Conservation (phyloP, 108 stramenopile genomes). For the Nitzschia sp. region DNA sequence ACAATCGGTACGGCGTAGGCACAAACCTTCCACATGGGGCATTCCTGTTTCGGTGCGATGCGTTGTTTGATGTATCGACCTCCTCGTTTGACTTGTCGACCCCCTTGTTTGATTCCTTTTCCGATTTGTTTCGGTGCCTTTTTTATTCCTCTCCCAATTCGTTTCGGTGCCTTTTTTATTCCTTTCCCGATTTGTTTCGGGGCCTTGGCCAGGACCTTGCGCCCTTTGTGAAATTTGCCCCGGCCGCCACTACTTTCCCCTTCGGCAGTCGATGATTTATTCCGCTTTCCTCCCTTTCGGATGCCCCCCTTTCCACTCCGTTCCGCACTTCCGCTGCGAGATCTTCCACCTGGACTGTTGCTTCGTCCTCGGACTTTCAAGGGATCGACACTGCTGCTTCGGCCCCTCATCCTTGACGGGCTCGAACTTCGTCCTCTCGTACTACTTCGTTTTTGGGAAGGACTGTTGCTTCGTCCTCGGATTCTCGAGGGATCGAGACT, state of each 20-base stretch:
- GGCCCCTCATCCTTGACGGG: not conserved
- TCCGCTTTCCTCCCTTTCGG: too few relatives aligned
- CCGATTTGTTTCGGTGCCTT: not conserved
- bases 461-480: constrained; percentile 3
- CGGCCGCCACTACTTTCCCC: too few relatives aligned
- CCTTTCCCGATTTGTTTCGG: not conserved
- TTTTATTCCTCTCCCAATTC: not conserved
- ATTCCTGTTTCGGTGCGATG: constrained; percentile 5
- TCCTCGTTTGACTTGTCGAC: too few relatives aligned
- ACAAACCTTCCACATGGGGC: constrained; percentile 9
- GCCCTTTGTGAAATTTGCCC: too few relatives aligned
- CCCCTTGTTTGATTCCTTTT: not conserved
- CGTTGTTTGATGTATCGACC: too few relatives aligned
- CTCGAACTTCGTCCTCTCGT: constrained; percentile 13
- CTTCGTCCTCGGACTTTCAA: not conserved
- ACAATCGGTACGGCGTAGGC: constrained; percentile 27
- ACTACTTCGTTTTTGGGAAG: not conserved
- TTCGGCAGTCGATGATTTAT: too few relatives aligned
- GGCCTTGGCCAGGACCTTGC: too few relatives aligned
- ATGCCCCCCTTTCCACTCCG: too few relatives aligned
- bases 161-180: not conserved
- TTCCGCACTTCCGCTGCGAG: too few relatives aligned
- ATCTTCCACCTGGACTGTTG: not conserved
- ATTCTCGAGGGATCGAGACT: not conserved
- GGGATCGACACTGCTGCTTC: not conserved